Conservation (phyloP, 139 green algal species). For the Chlorella sp. region DNA sequence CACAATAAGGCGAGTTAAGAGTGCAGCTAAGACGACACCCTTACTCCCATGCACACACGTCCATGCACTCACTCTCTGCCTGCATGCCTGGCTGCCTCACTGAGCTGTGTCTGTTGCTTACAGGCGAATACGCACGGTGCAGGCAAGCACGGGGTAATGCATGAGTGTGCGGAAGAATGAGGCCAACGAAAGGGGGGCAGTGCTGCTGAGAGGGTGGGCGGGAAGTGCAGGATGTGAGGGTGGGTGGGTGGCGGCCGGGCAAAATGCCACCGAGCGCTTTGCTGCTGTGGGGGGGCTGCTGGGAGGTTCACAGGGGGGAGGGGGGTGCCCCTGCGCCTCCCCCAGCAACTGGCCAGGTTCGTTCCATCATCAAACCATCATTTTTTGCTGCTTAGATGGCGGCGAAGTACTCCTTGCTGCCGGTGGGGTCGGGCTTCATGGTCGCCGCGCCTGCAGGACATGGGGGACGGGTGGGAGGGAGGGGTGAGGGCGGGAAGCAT, state of each 20-base stretch:
- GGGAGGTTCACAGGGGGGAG: too few relatives aligned
- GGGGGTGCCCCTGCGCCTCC: not conserved
- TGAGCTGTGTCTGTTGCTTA: not conserved
- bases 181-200: not conserved
- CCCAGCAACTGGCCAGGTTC: too few relatives aligned
- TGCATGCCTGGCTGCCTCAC: too few relatives aligned
- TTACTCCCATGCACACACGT: too few relatives aligned
- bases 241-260: not conserved
- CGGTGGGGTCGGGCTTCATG: constrained; percentile 72
- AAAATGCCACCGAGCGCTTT: not conserved
- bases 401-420: constrained; percentile 71
- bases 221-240: too few relatives aligned
- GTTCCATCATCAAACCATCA: not conserved
- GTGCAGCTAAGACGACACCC: too few relatives aligned
- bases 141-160: not conserved
- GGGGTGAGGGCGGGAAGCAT: not conserved
- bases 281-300: not conserved
- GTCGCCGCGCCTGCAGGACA: not conserved
- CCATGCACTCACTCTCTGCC: too few relatives aligned
- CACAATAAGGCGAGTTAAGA: too few relatives aligned
- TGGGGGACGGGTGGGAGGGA: not conserved
- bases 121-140: not conserved
- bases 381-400: constrained; percentile 7
- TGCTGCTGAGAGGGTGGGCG: not conserved
- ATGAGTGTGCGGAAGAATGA: not conserved